phyloP scores from a whole-genome alignment of 108 stramenopile genomes.

The Hondaea fermentalgiana region DNA sequence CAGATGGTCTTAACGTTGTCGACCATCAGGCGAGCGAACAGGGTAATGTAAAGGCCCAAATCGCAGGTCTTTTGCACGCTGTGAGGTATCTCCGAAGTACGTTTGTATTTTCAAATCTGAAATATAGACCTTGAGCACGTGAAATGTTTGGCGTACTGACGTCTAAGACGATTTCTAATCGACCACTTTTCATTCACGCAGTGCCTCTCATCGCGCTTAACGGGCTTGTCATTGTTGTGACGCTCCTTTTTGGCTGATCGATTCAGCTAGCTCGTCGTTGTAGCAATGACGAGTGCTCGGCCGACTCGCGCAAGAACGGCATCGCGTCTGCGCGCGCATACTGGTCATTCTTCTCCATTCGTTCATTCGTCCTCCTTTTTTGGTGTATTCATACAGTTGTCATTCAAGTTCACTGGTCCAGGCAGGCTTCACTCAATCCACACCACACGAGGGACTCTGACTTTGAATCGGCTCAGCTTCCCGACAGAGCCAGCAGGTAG shows the following conservation, averaged over 20 bases:
- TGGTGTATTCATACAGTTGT: too few species aligned
- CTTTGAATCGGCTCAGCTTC: too few species aligned
- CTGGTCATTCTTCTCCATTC: too few species aligned
- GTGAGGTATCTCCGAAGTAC: slow-evolving; percentile 17
- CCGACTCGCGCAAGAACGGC: too few species aligned
- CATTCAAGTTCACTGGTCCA: too few species aligned
- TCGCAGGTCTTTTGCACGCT: background rate
- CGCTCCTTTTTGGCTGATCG: background rate
- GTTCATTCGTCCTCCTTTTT: too few species aligned
- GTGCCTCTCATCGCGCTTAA: slow-evolving; percentile 10
- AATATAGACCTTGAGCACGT: background rate
- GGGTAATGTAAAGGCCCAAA: background rate
- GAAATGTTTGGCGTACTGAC: background rate
- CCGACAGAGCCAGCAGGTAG: too few species aligned
- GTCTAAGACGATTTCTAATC: background rate
- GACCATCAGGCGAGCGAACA: background rate
- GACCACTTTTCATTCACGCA: background rate
- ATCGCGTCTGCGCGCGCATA: too few species aligned
- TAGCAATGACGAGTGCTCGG: too few species aligned
- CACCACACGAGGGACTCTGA: too few species aligned
- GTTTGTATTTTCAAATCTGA: background rate
- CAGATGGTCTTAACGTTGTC: background rate
- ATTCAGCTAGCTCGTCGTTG: too few species aligned
- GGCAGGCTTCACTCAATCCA: too few species aligned
- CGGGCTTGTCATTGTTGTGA: background rate